Evolutionary conservation across 495 filamentous ascomycete species (phyloP).

Genomic region (Aspergillus indologenus): DNA sequence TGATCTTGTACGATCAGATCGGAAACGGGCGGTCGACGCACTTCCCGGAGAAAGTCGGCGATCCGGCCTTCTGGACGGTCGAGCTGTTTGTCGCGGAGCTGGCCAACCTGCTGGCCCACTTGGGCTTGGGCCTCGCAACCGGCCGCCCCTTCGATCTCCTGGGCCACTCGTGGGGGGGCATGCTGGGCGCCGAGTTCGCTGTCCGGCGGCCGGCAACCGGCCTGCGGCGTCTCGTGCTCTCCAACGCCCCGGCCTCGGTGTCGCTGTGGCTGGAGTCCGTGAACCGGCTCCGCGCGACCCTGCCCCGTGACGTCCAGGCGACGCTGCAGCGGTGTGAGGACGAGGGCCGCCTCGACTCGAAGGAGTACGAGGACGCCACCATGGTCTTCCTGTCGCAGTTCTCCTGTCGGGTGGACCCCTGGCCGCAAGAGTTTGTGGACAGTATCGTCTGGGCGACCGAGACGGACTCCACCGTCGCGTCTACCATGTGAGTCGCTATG

Average conservation of each 20-base stretch:
- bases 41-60: conserved; percentile 37
- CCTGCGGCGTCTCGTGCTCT: conserved; percentile 40
- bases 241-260: conserved; percentile 37
- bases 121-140: too few species aligned
- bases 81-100: conserved; percentile 49
- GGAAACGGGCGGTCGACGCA: conserved; percentile 48
- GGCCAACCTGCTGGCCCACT: conserved; percentile 41
- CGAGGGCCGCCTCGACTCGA: conserved; percentile 34
- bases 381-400: conserved; percentile 40
- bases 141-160: conserved; percentile 37
- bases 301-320: conserved; percentile 43
- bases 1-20: conserved; percentile 56
- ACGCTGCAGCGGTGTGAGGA: conserved; percentile 36
- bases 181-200: conserved; percentile 42
- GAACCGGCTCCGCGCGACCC: conserved; percentile 24
- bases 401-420: conserved; percentile 37
- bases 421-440: conserved; percentile 28
- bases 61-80: conserved; percentile 44
- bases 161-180: conserved; percentile 52
- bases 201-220: conserved; percentile 33
- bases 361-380: conserved; percentile 44
- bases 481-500: background rate
- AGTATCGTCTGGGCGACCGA: conserved; percentile 2
- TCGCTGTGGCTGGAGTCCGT: conserved; percentile 25
- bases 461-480: conserved; percentile 1